Percentiles rank a stretch among this genome's conserved stretches.
These are phyloP conservation scores for Lipomyces spencermartinsiae DNA, from an alignment of 805 yeast species.

Conservation along the genomic window DNA sequence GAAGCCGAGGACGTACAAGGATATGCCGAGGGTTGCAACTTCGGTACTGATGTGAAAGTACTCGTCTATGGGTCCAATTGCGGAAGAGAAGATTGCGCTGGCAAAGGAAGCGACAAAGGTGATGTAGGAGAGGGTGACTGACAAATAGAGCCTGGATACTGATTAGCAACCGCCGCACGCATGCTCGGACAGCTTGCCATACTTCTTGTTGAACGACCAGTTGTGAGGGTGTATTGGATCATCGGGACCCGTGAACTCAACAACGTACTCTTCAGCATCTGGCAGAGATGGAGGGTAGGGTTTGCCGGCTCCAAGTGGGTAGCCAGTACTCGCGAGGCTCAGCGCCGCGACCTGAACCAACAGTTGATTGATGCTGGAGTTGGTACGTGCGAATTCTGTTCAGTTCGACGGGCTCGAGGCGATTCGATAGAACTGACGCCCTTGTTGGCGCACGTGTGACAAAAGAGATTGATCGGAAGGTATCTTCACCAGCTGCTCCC, in stretches of 20 bases:
- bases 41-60: conserved; percentile 65
- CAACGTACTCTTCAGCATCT: conserved; percentile 55
- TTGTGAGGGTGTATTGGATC: conserved; percentile 85
- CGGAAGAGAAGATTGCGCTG: conserved; percentile 77
- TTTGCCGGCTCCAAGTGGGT: conserved; percentile 13
- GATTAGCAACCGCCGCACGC: too few relatives aligned
- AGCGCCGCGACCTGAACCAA: too few relatives aligned
- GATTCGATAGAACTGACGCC: too few relatives aligned
- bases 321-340: too few relatives aligned
- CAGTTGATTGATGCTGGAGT: too few relatives aligned
- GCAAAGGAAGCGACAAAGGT: conserved; percentile 70
- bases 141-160: conserved; percentile 45
- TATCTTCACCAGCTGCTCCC: too few relatives aligned
- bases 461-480: background rate
- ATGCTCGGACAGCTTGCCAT: too few relatives aligned
- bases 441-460: background rate
- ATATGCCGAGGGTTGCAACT: conserved; percentile 73
- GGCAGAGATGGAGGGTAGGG: conserved; percentile 14
- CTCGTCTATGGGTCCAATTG: conserved; percentile 54
- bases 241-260: conserved; percentile 74
- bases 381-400: too few relatives aligned
- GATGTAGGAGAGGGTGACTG: conserved; percentile 54
- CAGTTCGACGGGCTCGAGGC: too few relatives aligned
- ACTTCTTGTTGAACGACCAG: conserved; percentile 54
- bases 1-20: conserved; percentile 85